Conservation (phyloP, 2,329 filamentous ascomycete genomes). For the Coniochaeta sp. region DNA sequence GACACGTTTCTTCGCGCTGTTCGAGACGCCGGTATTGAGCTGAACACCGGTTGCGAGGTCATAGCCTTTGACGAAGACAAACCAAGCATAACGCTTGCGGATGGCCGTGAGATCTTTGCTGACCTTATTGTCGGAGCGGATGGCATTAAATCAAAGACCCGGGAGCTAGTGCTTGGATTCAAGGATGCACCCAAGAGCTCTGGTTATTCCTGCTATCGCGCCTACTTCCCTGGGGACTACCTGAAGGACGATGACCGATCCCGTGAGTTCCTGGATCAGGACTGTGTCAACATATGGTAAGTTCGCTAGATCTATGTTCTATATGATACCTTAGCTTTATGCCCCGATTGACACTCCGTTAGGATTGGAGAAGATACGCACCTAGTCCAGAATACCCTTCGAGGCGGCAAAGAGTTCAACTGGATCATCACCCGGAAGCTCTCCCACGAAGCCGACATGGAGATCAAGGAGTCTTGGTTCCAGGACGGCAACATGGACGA, state of each 20-base stretch:
- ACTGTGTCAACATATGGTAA: slow-evolving; percentile 34
- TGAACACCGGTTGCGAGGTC: slow-evolving; percentile 30
- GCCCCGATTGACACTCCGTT: slow-evolving; percentile 4
- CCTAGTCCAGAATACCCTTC: slow-evolving; percentile 34
- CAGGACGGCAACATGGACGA: slow-evolving; percentile 37
- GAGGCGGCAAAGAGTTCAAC: slow-evolving; percentile 34
- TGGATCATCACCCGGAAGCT: slow-evolving; percentile 38
- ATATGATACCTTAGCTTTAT: not conserved
- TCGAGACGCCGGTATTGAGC: slow-evolving; percentile 27
- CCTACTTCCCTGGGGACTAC: slow-evolving; percentile 31
- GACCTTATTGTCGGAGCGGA: slow-evolving; percentile 45
- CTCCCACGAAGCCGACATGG: slow-evolving; percentile 30
- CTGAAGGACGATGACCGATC: slow-evolving; percentile 25
- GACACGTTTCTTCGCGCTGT: slow-evolving; percentile 31
- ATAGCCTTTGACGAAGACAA: slow-evolving; percentile 26
- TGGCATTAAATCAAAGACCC: slow-evolving; percentile 41
- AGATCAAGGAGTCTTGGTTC: slow-evolving; percentile 39
- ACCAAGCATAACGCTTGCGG: slow-evolving; percentile 24
- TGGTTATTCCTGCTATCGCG: slow-evolving; percentile 45
- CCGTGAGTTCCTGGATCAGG: slow-evolving; percentile 31
- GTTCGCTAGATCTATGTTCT: not conserved
- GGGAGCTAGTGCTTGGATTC: slow-evolving; percentile 43
- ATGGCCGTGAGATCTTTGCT: slow-evolving; percentile 27
- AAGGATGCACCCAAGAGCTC: slow-evolving; percentile 42
- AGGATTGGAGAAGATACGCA: slow-evolving; percentile 32